Base-by-base conservation (phyloP, 352 stramenopile species). In the Pythium chondricola region DNA sequence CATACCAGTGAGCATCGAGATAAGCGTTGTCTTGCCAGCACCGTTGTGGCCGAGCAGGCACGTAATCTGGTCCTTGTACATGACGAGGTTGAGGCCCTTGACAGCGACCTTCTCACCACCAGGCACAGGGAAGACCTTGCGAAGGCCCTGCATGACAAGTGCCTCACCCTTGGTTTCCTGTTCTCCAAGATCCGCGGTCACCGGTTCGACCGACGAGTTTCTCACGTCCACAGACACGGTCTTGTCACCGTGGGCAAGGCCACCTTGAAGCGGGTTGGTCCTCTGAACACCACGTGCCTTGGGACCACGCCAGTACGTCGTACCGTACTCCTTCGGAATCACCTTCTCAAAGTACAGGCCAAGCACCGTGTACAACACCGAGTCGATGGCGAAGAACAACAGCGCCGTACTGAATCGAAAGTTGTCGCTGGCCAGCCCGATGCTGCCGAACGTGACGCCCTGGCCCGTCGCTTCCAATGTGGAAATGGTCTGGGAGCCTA, bases 301-400 rank as follows among this genome's bases (percentile, higher is more conserved):
- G 6, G 54, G 47, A 17, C 52, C 64, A 22, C 58, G 52, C 91
- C 88, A 97, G 56, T 91, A 97, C 0, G 67, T 71, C 26, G 81
- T 85, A 5, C 94, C 94, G 48, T 93, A 97, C 29, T 97, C 81
- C 32, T 86, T 92, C 5, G 94, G 93, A 2, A 97, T 52, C 1
- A 98, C 88, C 47, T 94, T 76, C 42, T 97, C 92, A 18, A 98
- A 75, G 63, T 98, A 98, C 17, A 83, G 65, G 1, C 81, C 93
- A 3, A 98, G 45, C 0, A 97, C 24, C 14, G 71, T 88, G 55
- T 97, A 97, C 21, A 97, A 26, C 17, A 96, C 36, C 10, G 74
- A 65, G 51, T 98, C 93, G 6, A 97, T 31, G 13, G 88, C 43
- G 42, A 98, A 81, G 59, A 97, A 87, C 8, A 58, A 36, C 9